phyloP scores from a whole-genome alignment of 202 grass and related monocot species.

The Bolboschoenoplectus hybrid region DNA sequence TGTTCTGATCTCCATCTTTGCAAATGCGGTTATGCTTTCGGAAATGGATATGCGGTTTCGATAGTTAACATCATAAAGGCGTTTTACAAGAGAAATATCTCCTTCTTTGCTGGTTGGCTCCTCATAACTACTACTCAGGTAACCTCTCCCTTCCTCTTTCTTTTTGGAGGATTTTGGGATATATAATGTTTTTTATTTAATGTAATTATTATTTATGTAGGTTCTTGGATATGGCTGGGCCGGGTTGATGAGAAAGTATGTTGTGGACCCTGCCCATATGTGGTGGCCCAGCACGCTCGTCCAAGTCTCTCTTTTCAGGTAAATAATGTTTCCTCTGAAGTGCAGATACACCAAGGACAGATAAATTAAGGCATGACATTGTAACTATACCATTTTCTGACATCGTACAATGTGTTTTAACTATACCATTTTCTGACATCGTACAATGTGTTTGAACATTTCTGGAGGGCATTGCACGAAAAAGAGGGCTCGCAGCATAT shows the following conservation, averaged over 20 bases:
- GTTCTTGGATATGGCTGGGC: conserved; percentile 94
- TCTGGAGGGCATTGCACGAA: conserved; percentile 78
- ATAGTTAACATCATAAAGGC: conserved; percentile 78
- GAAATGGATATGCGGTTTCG: conserved; percentile 71
- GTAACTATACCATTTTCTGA: background rate
- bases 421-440: background rate
- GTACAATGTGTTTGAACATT: background rate
- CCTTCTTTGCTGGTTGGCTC: conserved; percentile 62
- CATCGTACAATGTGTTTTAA: background rate
- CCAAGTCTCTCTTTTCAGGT: conserved; percentile 92
- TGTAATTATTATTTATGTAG: conserved; percentile 43
- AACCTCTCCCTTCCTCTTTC: background rate
- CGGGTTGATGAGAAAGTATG: conserved; percentile 86
- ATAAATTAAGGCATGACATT: background rate
- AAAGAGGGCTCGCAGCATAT: conserved; percentile 59
- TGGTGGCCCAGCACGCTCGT: conserved; percentile 92
- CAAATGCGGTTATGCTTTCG: conserved; percentile 90
- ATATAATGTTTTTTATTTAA: background rate
- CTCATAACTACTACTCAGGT: conserved; percentile 75
- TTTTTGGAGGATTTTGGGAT: background rate
- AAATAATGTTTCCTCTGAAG: background rate
- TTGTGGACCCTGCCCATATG: conserved; percentile 89
- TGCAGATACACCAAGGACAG: background rate
- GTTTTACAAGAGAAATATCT: conserved; percentile 49
- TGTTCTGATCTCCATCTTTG: conserved; percentile 88